A percentile compares a stretch with the other conserved stretches of the same genome.
Conservation (phyloP, 768 basidiomycete species). For the Gymnopilus dilepis region DNA sequence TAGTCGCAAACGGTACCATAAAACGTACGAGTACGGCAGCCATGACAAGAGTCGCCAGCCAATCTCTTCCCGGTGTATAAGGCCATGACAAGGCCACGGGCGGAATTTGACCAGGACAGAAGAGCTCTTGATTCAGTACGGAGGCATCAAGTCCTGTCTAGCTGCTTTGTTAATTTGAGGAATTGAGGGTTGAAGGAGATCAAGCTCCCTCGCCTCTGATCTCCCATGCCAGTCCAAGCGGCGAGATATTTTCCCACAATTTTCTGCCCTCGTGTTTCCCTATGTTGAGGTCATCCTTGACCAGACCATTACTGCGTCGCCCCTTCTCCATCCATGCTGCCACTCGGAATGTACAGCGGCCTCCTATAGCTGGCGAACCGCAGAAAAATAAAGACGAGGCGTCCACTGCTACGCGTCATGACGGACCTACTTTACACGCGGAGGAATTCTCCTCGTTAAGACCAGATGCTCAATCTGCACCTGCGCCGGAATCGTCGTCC, state of each 20-base stretch:
- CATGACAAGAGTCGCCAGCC: too few relatives aligned
- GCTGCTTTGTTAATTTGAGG: too few relatives aligned
- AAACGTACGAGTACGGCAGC: too few relatives aligned
- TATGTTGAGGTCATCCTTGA: slow-evolving; percentile 42
- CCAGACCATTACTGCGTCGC: slow-evolving; percentile 33
- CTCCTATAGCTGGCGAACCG: slow-evolving; percentile 3
- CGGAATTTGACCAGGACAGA: too few relatives aligned
- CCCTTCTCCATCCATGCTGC: slow-evolving; percentile 34
- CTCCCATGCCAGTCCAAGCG: not conserved
- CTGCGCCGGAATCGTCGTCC: not conserved
- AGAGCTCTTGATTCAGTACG: too few relatives aligned
- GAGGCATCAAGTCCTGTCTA: too few relatives aligned
- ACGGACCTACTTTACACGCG: not conserved
- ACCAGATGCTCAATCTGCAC: not conserved
- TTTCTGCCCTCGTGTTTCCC: slow-evolving; percentile 1
- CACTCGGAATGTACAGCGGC: slow-evolving; percentile 31
- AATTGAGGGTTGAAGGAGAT: too few relatives aligned
- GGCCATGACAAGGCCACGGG: too few relatives aligned
- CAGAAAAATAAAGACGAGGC: slow-evolving; percentile 9
- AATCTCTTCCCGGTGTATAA: too few relatives aligned
- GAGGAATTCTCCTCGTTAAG: not conserved
- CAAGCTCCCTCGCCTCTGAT: too few relatives aligned
- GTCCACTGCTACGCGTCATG: not conserved
- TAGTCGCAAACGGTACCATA: too few relatives aligned
- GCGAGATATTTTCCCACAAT: slow-evolving; percentile 4